Evolutionary conservation across 768 basidiomycete species (phyloP).

Genomic region (Clitopilus hobsonii): DNA sequence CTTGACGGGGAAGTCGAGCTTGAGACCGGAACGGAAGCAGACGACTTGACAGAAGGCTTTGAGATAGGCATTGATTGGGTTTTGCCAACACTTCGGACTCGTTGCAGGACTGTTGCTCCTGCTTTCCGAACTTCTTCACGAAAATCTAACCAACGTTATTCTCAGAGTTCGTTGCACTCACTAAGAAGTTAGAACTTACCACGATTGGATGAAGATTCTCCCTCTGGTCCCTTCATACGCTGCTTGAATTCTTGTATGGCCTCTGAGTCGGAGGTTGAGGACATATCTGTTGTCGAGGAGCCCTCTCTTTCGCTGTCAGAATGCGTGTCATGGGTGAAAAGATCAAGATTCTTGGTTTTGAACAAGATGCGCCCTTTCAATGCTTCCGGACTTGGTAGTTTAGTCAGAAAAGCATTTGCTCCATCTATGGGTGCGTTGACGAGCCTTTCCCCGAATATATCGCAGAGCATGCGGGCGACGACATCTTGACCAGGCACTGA

Average conservation of each 20-base stretch:
- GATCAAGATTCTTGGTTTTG: constrained; percentile 48
- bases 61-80: background rate
- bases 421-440: constrained; percentile 31
- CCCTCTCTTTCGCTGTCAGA: constrained; percentile 17
- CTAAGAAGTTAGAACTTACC: constrained; percentile 1
- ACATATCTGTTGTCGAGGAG: constrained; percentile 14
- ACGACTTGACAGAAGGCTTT: background rate
- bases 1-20: background rate
- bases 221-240: constrained; percentile 10
- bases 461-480: constrained; percentile 41
- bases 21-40: background rate
- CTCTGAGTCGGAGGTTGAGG: constrained; percentile 36
- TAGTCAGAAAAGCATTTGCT: constrained; percentile 36
- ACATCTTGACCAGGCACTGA: constrained; percentile 50
- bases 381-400: constrained; percentile 84
- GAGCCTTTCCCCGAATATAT: constrained; percentile 41
- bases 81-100: constrained; percentile 31
- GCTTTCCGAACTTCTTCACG: constrained; percentile 29
- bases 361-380: constrained; percentile 77
- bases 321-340: constrained; percentile 1
- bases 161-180: background rate
- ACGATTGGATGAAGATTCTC: constrained; percentile 26
- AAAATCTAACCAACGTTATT: constrained; percentile 16
- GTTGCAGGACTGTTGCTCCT: constrained; percentile 34
- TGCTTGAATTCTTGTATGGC: constrained; percentile 16